Conservation (phyloP, 1,284 basidiomycete species). For the Ustilago curta region DNA sequence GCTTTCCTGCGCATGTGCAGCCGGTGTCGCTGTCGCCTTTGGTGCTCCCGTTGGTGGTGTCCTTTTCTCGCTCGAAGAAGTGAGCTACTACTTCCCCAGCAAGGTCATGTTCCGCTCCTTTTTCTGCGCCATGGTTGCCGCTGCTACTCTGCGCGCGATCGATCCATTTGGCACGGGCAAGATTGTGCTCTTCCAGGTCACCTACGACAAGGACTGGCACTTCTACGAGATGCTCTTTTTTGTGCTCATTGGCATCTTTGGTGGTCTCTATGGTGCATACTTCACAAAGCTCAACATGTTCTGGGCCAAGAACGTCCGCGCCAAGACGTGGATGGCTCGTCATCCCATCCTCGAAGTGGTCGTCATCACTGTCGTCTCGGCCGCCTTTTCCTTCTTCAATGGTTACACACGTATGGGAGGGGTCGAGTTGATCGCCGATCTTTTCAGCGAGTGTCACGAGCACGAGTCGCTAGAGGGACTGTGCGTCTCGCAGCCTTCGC, state of each 20-base stretch:
- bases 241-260: slow-evolving; percentile 79
- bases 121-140: slow-evolving; percentile 66
- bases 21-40: slow-evolving; percentile 78
- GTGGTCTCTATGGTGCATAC: slow-evolving; percentile 88
- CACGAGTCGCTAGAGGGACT: slow-evolving; percentile 76
- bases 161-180: slow-evolving; percentile 84
- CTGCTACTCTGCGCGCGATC: slow-evolving; percentile 74
- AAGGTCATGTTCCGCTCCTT: slow-evolving; percentile 70
- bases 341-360: slow-evolving; percentile 88
- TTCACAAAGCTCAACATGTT: slow-evolving; percentile 88
- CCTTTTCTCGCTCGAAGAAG: slow-evolving; percentile 71
- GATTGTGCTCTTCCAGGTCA: slow-evolving; percentile 78
- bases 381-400: slow-evolving; percentile 84
- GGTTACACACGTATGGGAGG: slow-evolving; percentile 93
- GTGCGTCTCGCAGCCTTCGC: slow-evolving; percentile 77
- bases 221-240: slow-evolving; percentile 83
- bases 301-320: slow-evolving; percentile 75
- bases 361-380: slow-evolving; percentile 74
- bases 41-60: slow-evolving; percentile 73
- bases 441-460: slow-evolving; percentile 71
- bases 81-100: slow-evolving; percentile 69
- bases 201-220: slow-evolving; percentile 92
- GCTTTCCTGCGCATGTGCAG: slow-evolving; percentile 68
- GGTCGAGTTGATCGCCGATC: slow-evolving; percentile 82
- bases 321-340: slow-evolving; percentile 61